Evolutionary conservation across 805 yeast genomes (phyloP), one percentile per base, ranked within the genome.

Genomic region (Kazachstania martiniae): DNA sequence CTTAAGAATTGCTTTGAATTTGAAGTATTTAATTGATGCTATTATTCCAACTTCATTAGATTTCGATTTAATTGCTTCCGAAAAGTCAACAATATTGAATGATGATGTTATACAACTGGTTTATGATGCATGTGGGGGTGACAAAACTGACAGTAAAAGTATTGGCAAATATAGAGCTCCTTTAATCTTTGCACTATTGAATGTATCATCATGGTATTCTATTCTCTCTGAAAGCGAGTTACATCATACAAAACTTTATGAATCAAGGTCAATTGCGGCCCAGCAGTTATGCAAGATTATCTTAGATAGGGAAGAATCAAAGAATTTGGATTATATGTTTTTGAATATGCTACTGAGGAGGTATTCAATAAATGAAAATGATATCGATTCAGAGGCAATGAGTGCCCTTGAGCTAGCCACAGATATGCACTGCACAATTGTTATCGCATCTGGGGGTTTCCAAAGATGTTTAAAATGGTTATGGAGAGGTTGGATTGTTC

Each of bases 401-500:
- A 78, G 72, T 56, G 94, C 86, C 0, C 59, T 85, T 40, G 95
- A 85, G 51, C 55, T 84, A 46, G 94, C 94, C 0, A 85, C 82
- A 18, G 95, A 85, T 49, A 72, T 76, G 71, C 94, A 85, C 44
- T 71, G 81, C 8, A 76, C 87, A 7, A 66, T 68, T 15, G 77
- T 84, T 12, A 82, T 86, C 44, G 77, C 85, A 2, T 73, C 93
- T 0, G 62, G 78, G 7, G 95, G 94, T 0, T 85, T 74, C 53
- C 94, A 85, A 56, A 62, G 94, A 33, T 83, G 94, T 59, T 68
- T 84, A 47, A 74, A 77, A 43, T 85, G 94, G 94, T 56, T 85
- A 30, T 85, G 95, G 95, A 63, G 87, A 35, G 95, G 95, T 18
- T 83, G 94, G 94, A 81, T 85, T 40, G 67, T 81, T 31, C 94